Conservation (phyloP, 2,329 filamentous ascomycete genomes). For the Cercospora sesami region DNA sequence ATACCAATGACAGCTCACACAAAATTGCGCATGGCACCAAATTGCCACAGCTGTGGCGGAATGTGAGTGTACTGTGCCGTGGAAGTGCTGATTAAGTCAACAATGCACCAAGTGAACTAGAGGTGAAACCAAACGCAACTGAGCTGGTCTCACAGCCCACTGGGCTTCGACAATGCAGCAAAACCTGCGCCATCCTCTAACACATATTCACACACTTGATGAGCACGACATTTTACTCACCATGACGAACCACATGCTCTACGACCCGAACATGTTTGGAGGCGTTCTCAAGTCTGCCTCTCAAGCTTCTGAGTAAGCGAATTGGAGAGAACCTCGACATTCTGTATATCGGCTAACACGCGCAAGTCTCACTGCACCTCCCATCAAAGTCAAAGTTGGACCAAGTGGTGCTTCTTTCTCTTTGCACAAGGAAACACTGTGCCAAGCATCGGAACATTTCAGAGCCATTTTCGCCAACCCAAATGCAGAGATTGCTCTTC, state of each 20-base stretch:
- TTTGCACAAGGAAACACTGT: conserved; percentile 6
- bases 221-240: not conserved
- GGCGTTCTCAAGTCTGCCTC: not conserved
- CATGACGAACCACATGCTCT: not conserved
- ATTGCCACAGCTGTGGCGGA: not conserved
- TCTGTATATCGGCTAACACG: not conserved
- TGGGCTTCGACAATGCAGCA: not conserved
- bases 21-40: not conserved
- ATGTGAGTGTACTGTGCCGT: not conserved
- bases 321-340: not conserved
- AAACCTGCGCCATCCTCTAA: not conserved
- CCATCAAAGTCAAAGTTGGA: not conserved
- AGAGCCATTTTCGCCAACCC: not conserved
- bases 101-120: not conserved
- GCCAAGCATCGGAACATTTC: conserved; percentile 9
- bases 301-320: not conserved
- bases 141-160: not conserved
- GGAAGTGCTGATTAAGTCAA: not conserved
- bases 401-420: conserved; percentile 1
- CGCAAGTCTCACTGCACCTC: not conserved
- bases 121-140: not conserved
- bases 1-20: not conserved
- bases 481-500: not conserved
- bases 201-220: not conserved
- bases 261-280: not conserved